Evolutionary conservation across 345 rosid species (phyloP).

Genomic region (Draba incana): DNA sequence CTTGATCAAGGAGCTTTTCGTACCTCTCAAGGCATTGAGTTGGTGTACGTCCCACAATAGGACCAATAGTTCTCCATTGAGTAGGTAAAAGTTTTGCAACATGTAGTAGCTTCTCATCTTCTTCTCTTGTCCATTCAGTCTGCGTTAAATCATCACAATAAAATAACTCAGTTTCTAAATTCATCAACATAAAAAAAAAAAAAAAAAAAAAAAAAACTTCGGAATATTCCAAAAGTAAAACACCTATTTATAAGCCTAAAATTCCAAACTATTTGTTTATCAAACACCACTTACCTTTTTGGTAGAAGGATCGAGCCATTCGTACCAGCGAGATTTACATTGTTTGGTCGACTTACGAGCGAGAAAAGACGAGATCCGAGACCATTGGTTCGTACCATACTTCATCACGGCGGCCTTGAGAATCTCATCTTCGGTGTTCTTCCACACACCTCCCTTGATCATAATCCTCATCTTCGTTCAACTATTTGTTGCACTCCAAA

Average conservation of each 20-base stretch:
- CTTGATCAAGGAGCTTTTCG: constrained; percentile 87
- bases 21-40: constrained; percentile 98
- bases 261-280: too few relatives aligned
- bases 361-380: constrained; percentile 89
- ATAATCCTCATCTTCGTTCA: constrained; percentile 93
- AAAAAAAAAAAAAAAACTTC: too few relatives aligned
- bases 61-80: constrained; percentile 99
- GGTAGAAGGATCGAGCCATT: constrained; percentile 99
- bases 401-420: constrained; percentile 99
- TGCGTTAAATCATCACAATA: too few relatives aligned
- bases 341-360: constrained; percentile 99
- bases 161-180: too few relatives aligned
- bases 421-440: constrained; percentile 99
- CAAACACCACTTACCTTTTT: constrained; percentile 57
- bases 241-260: too few relatives aligned
- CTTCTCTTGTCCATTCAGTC: constrained; percentile 99
- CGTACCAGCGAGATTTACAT: constrained; percentile 99
- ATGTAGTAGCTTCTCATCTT: constrained; percentile 97
- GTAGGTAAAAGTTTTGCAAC: constrained; percentile 98
- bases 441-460: too few relatives aligned
- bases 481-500: neutral
- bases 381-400: constrained; percentile 99
- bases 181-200: too few relatives aligned
- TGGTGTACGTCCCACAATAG: constrained; percentile 97
- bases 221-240: too few relatives aligned